phyloP scores from a whole-genome alignment of 192 early-diverging fungal genomes.

The Chytriomyces confervae region DNA sequence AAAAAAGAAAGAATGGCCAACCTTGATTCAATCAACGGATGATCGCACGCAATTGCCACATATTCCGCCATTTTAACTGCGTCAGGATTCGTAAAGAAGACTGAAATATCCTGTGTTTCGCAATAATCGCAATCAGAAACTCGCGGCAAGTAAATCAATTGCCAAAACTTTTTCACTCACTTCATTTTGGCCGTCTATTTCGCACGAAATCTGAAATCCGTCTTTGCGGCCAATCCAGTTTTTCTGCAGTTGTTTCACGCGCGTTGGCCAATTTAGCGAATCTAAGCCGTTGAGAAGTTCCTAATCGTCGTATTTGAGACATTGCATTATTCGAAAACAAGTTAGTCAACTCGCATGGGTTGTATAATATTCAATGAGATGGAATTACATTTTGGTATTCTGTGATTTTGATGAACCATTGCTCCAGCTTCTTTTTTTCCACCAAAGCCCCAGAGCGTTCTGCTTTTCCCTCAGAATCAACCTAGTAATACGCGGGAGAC shows the following conservation, averaged over 20 bases:
- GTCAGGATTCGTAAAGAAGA: slow-evolving; percentile 19
- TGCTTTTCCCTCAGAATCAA: slow-evolving; percentile 82
- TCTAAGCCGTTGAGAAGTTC: slow-evolving; percentile 80
- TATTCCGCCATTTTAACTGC: not conserved
- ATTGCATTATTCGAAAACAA: not conserved
- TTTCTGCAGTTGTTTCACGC: slow-evolving; percentile 85
- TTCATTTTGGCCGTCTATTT: not conserved
- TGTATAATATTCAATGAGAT: not conserved
- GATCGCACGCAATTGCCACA: slow-evolving; percentile 42
- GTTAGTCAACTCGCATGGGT: not conserved
- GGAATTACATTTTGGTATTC: slow-evolving; percentile 74
- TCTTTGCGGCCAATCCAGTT: slow-evolving; percentile 93
- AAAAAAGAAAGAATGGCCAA: no score
- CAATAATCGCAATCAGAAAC: not conserved
- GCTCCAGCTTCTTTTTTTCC: slow-evolving; percentile 79
- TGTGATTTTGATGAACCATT: slow-evolving; percentile 95
- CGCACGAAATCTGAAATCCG: slow-evolving; percentile 49
- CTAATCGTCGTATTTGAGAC: slow-evolving; percentile 1
- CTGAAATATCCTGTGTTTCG: not conserved
- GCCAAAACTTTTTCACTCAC: not conserved
- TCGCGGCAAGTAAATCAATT: not conserved
- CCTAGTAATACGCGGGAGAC: slow-evolving; percentile 48
- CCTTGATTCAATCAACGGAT: slow-evolving; percentile 35
- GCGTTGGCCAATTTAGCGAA: slow-evolving; percentile 82
- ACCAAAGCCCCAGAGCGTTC: slow-evolving; percentile 93